Conservation (phyloP, 176 grass and related monocot species). For the Paspalum notatum region DNA sequence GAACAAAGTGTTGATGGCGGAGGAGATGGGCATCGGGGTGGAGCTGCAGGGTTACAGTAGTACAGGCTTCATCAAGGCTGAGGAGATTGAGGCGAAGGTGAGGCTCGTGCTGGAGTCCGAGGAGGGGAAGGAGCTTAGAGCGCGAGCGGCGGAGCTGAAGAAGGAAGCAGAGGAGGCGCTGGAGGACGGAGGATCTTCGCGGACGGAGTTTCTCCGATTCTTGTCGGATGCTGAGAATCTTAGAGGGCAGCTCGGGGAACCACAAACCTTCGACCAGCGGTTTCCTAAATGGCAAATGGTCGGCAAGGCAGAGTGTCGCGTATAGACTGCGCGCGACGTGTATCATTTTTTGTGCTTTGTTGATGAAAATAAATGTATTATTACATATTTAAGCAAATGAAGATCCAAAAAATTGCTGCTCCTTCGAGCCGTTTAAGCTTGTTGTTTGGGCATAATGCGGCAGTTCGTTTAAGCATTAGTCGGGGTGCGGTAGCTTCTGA, state of each 20-base stretch:
- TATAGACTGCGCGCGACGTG: too few relatives aligned
- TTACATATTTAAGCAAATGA: too few relatives aligned
- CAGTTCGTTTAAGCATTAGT: too few relatives aligned
- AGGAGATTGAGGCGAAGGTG: conserved; percentile 46
- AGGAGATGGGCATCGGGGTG: conserved; percentile 24
- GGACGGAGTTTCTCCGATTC: conserved; percentile 14
- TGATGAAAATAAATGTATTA: too few relatives aligned
- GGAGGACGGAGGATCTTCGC: conserved; percentile 34
- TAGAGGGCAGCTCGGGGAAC: not conserved
- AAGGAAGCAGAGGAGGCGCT: conserved; percentile 23
- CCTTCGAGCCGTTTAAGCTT: too few relatives aligned
- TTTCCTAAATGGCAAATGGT: too few relatives aligned
- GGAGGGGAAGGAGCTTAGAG: conserved; percentile 22
- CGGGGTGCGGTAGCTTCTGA: too few relatives aligned
- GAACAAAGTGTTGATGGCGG: conserved; percentile 35
- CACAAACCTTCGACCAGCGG: not conserved
- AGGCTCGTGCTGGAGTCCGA: conserved; percentile 41
- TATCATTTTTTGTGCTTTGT: too few relatives aligned
- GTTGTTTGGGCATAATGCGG: too few relatives aligned
- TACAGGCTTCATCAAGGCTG: conserved; percentile 27
- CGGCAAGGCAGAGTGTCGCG: too few relatives aligned
- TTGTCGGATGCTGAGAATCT: not conserved
- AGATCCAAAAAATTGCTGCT: too few relatives aligned
- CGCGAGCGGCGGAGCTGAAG: not conserved
- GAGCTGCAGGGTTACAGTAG: conserved; percentile 37